A percentile compares a stretch with the other conserved stretches of the same genome.
Evolutionary conservation across 192 early-diverging fungal genomes (phyloP).

Genomic region (Backusella parvicylindrica): DNA sequence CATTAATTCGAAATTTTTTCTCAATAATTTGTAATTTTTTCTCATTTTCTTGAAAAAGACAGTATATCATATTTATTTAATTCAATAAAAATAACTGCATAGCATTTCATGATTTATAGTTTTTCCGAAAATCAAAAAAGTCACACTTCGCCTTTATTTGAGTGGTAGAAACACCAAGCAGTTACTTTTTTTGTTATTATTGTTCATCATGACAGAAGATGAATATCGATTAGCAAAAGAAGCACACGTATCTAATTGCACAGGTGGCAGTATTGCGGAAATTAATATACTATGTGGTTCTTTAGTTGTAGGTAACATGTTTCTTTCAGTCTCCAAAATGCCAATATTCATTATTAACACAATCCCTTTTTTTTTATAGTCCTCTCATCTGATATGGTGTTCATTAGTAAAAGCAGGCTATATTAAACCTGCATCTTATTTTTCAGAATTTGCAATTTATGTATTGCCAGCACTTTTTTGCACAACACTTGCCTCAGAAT

Average conservation of each 20-base stretch:
- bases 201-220: constrained; percentile 3
- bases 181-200: neutral
- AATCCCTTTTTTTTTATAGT: neutral
- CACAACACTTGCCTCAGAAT: constrained; percentile 19
- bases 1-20: too few relatives aligned
- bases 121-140: too few relatives aligned
- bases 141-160: too few relatives aligned
- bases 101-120: too few relatives aligned
- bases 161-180: too few relatives aligned
- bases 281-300: constrained; percentile 40
- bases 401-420: neutral
- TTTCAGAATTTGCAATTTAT: constrained; percentile 16
- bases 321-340: neutral
- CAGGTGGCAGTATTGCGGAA: constrained; percentile 49
- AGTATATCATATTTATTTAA: too few relatives aligned
- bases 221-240: constrained; percentile 53
- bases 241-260: constrained; percentile 50
- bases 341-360: neutral
- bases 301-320: constrained; percentile 38
- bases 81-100: too few relatives aligned
- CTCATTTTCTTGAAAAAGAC: too few relatives aligned
- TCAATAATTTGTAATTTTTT: too few relatives aligned
- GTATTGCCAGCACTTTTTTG: constrained; percentile 11
- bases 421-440: neutral
- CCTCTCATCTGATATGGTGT: constrained; percentile 14